A percentile compares a stretch with the other conserved stretches of the same genome.
phyloP scores from a whole-genome alignment of 352 stramenopile species.

The Aphanomyces invadans region DNA sequence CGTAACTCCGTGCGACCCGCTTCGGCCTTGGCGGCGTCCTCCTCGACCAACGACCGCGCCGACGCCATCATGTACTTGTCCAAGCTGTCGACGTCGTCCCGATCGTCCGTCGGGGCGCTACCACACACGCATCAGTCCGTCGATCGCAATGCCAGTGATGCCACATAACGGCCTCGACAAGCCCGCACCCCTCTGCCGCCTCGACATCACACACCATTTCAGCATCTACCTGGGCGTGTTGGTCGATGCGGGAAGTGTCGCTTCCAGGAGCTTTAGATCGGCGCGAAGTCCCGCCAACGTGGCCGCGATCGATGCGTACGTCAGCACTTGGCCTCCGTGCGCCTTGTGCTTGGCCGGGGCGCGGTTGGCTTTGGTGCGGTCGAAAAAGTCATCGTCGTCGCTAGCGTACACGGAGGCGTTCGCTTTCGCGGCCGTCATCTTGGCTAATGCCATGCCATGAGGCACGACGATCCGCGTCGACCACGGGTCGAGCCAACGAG shows the following conservation, averaged over 20 bases:
- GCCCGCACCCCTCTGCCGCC: no score
- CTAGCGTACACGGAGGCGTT: constrained; percentile 44
- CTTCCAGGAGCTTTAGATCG: constrained; percentile 21
- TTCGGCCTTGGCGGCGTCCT: constrained; percentile 29
- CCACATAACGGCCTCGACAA: no score
- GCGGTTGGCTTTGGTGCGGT: constrained; percentile 57
- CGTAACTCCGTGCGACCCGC: constrained; percentile 32
- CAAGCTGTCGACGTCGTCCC: constrained; percentile 42
- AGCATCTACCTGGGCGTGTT: constrained; percentile 22
- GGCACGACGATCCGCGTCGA: no score
- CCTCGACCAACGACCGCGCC: constrained; percentile 39
- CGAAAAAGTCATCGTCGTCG: constrained; percentile 76
- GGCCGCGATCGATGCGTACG: constrained; percentile 42
- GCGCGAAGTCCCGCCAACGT: constrained; percentile 39
- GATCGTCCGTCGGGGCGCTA: constrained; percentile 15
- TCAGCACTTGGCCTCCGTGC: constrained; percentile 33
- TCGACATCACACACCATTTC: no score
- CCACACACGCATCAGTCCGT: no score
- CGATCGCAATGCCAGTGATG: no score
- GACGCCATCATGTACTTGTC: constrained; percentile 62
- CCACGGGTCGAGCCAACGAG: constrained; percentile 3
- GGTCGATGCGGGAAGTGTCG: constrained; percentile 14
- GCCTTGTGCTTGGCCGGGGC: constrained; percentile 28
- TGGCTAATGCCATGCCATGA: constrained; percentile 31
- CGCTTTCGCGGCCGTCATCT: constrained; percentile 42